Conservation (phyloP, 2,329 filamentous ascomycete species). For the Ascochyta viciae-villosae region DNA sequence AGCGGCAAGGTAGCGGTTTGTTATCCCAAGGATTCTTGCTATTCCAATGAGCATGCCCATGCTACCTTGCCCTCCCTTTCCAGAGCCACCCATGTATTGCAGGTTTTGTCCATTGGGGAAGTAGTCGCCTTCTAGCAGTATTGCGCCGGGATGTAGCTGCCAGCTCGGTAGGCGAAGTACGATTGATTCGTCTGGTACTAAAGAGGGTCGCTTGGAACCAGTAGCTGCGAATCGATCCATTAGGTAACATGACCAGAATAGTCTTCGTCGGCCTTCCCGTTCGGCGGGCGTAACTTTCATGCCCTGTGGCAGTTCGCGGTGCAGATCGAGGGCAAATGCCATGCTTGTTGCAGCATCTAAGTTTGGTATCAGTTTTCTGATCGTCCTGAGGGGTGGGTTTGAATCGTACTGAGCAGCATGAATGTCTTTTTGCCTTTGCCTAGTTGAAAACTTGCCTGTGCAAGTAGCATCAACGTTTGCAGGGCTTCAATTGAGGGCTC, state of each 20-base stretch:
- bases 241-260: conserved; percentile 90
- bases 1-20: conserved; percentile 82
- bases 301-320: conserved; percentile 74
- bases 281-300: conserved; percentile 70
- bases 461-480: conserved; percentile 77
- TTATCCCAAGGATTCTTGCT: conserved; percentile 79
- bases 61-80: conserved; percentile 76
- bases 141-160: conserved; percentile 66
- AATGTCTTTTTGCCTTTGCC: conserved; percentile 86
- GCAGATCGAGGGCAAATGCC: conserved; percentile 81
- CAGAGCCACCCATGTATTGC: conserved; percentile 72
- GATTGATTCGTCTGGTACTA: conserved; percentile 79
- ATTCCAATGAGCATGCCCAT: conserved; percentile 86
- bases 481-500: conserved; percentile 81
- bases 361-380: conserved; percentile 2
- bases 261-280: conserved; percentile 75
- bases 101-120: conserved; percentile 82
- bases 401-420: conserved; percentile 75
- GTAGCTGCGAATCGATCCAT: conserved; percentile 84
- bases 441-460: conserved; percentile 76
- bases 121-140: conserved; percentile 77
- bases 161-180: conserved; percentile 78
- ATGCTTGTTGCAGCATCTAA: conserved; percentile 79
- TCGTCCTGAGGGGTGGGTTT: not conserved
- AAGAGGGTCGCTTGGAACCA: conserved; percentile 81